Percentiles rank a stretch among this genome's conserved stretches.
Conservation (phyloP, 2,329 filamentous ascomycete species). For the Colletotrichum tofieldiae region DNA sequence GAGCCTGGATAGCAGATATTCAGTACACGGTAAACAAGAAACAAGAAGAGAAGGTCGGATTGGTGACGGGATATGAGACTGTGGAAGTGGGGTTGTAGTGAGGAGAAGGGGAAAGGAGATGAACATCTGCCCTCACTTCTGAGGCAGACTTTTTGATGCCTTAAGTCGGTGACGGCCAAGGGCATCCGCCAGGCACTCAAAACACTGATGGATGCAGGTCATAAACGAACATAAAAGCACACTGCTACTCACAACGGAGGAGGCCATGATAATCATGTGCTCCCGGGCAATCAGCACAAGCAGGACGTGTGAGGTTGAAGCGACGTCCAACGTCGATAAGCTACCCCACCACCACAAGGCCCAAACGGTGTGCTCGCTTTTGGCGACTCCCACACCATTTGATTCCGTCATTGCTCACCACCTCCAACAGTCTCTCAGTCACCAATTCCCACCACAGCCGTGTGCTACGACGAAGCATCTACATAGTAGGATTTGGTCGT, state of each 20-base stretch:
- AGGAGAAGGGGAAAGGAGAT: conserved; percentile 20
- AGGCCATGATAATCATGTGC: neutral
- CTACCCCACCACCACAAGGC: conserved; percentile 6
- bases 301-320: conserved; percentile 13
- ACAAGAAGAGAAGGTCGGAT: neutral
- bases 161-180: conserved; percentile 3
- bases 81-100: conserved; percentile 18
- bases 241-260: neutral
- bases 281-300: neutral
- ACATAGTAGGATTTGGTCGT: too few relatives aligned
- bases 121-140: conserved; percentile 16
- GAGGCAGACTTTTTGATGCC: conserved; percentile 39
- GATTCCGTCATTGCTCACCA: neutral
- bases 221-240: neutral
- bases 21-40: neutral
- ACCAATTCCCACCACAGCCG: too few relatives aligned
- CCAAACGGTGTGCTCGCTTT: neutral
- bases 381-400: neutral
- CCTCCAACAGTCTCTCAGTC: neutral
- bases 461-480: neutral
- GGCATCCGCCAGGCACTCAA: conserved; percentile 14
- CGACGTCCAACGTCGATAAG: neutral
- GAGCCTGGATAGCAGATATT: neutral
- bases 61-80: conserved; percentile 13
- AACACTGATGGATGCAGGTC: neutral